A percentile compares a stretch with the other conserved stretches of the same genome.
Evolutionary conservation across 257 asterid species (phyloP).

Genomic region (Craterostigma plantagineum): DNA sequence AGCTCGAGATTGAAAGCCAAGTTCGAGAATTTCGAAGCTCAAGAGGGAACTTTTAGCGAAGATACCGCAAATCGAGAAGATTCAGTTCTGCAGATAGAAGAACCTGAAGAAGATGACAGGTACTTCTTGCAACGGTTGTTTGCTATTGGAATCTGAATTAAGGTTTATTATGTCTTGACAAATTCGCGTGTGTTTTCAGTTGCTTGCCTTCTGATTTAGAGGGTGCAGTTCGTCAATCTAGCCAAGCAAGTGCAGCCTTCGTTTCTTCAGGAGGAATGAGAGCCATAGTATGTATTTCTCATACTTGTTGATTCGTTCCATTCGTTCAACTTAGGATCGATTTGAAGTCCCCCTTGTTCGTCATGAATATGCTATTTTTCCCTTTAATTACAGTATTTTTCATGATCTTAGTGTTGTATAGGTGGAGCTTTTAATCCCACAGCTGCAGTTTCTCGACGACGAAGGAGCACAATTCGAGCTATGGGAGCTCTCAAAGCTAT

Average conservation of each 20-base stretch:
- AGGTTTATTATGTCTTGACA: not conserved
- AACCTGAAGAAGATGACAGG: conserved; percentile 45
- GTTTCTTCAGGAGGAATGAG: conserved; percentile 76
- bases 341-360: no score
- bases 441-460: conserved; percentile 79
- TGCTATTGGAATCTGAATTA: not conserved
- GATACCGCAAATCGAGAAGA: conserved; percentile 10
- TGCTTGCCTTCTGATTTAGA: conserved; percentile 88
- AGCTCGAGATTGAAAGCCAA: conserved; percentile 34
- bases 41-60: conserved; percentile 26
- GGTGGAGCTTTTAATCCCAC: conserved; percentile 93
- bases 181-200: conserved; percentile 25
- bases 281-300: conserved; percentile 49
- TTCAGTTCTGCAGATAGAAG: conserved; percentile 10
- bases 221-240: conserved; percentile 88
- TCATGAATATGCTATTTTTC: not conserved
- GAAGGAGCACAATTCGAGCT: conserved; percentile 96
- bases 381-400: not conserved
- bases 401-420: conserved; percentile 10
- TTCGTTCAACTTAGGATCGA: no score
- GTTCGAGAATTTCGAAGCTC: conserved; percentile 59
- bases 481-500: conserved; percentile 65
- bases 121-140: conserved; percentile 1
- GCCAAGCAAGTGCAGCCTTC: conserved; percentile 70
- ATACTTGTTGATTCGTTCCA: conserved; percentile 2